Evolutionary conservation across 305 asterid genomes (phyloP).

Genomic region (Solanum hybrid): DNA sequence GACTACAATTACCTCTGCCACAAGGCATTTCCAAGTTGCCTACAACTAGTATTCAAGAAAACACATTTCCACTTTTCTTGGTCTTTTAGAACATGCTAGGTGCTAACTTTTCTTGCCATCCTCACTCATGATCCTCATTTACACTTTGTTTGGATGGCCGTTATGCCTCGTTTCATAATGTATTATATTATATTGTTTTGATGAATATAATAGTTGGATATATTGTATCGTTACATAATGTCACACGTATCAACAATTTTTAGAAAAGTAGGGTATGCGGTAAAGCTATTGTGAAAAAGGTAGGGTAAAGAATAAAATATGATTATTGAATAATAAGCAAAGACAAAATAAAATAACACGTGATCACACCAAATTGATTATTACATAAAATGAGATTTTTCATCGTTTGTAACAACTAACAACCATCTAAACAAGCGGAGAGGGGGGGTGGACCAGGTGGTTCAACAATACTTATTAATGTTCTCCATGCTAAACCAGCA

Average conservation of each 20-base stretch:
- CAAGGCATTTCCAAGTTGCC: background rate
- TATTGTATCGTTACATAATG: no score
- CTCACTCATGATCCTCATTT: background rate
- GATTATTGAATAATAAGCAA: no score
- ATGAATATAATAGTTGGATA: no score
- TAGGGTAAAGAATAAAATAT: no score
- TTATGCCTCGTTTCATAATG: background rate
- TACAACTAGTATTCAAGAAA: background rate
- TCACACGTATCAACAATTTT: no score
- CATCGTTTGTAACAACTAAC: background rate
- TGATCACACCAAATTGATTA: background rate
- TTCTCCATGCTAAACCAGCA: background rate
- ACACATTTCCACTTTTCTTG: background rate
- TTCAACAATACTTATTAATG: background rate
- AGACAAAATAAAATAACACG: no score
- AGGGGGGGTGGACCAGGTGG: background rate
- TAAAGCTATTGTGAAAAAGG: no score
- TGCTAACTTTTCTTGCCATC: background rate
- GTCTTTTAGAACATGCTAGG: background rate
- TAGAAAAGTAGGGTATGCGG: no score
- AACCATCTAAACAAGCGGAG: background rate
- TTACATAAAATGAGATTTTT: background rate
- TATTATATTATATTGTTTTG: background rate
- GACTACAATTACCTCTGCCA: background rate
- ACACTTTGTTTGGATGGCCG: background rate